Evolutionary conservation across 805 yeast genomes (phyloP).

Genomic region (Candida anglica): DNA sequence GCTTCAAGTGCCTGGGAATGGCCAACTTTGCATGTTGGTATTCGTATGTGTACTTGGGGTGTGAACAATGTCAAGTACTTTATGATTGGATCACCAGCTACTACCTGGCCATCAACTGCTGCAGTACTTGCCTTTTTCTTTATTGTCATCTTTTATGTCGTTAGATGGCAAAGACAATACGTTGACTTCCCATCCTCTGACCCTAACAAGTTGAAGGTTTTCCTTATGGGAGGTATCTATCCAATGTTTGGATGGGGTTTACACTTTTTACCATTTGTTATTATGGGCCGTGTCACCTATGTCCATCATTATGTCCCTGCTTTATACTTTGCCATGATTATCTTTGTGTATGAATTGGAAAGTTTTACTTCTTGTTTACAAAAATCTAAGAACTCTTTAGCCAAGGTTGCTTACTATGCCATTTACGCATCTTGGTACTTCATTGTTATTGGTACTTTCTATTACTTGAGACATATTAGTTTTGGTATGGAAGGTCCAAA

Average conservation of each 20-base stretch:
- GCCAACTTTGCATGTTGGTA: conserved; percentile 67
- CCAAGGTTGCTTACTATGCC: conserved; percentile 17
- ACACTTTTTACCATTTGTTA: conserved; percentile 82
- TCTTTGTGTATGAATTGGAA: conserved; percentile 62
- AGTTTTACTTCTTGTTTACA: conserved; percentile 26
- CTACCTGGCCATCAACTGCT: conserved; percentile 64
- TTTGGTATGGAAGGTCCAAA: conserved; percentile 45
- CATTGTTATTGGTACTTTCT: conserved; percentile 34
- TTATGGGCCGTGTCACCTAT: conserved; percentile 67
- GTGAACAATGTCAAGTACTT: conserved; percentile 52
- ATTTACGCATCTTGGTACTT: conserved; percentile 26
- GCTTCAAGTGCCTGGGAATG: conserved; percentile 83
- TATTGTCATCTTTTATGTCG: conserved; percentile 36
- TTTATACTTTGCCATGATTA: conserved; percentile 85
- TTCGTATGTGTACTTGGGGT: conserved; percentile 77
- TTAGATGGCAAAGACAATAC: conserved; percentile 72
- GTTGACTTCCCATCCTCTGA: conserved; percentile 44
- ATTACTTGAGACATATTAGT: conserved; percentile 39
- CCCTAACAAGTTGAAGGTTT: conserved; percentile 44
- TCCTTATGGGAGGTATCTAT: conserved; percentile 69
- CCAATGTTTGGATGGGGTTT: conserved; percentile 90
- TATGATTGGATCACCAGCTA: conserved; percentile 67
- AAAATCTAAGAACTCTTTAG: conserved; percentile 8
- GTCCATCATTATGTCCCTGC: conserved; percentile 83
- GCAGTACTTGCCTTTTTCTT: conserved; percentile 53